Percentiles rank a stretch among this genome's conserved stretches.
Conservation (phyloP, 176 grass and related monocot species). For the Carex scoparia region DNA sequence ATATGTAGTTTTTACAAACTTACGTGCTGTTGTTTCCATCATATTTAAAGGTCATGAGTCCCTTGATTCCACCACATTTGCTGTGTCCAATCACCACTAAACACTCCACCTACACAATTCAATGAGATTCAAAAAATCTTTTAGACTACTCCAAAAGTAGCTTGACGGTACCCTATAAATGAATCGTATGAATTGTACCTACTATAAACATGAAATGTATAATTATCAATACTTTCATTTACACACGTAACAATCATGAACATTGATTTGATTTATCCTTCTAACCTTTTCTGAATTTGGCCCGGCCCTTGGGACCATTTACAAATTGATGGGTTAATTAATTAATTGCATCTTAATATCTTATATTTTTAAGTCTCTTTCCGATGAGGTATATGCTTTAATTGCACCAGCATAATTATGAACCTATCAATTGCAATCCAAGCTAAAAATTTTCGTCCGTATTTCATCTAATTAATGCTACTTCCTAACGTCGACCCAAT, state of each 20-base stretch:
- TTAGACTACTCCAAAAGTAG: background rate
- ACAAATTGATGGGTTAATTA: background rate
- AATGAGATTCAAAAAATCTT: background rate
- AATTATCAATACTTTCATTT: background rate
- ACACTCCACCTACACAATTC: slow-evolving; percentile 47
- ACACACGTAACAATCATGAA: background rate
- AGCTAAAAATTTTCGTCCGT: background rate
- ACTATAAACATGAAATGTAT: background rate
- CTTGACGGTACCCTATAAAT: background rate
- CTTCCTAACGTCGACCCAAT: background rate
- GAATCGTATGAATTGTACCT: slow-evolving; percentile 1
- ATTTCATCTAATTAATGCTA: background rate
- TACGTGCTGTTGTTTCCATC: slow-evolving; percentile 37
- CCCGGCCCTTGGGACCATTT: background rate
- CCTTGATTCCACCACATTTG: slow-evolving; percentile 74
- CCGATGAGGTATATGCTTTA: background rate
- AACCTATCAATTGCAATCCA: background rate
- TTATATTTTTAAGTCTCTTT: background rate
- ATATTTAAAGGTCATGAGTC: slow-evolving; percentile 56
- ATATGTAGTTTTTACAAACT: slow-evolving; percentile 4
- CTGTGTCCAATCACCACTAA: slow-evolving; percentile 82
- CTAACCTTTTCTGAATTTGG: background rate
- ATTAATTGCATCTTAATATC: background rate
- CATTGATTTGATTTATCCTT: slow-evolving; percentile 7
- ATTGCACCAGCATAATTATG: background rate